Conservation (phyloP, 495 filamentous ascomycete genomes). For the Hypoxylon trugodes region DNA sequence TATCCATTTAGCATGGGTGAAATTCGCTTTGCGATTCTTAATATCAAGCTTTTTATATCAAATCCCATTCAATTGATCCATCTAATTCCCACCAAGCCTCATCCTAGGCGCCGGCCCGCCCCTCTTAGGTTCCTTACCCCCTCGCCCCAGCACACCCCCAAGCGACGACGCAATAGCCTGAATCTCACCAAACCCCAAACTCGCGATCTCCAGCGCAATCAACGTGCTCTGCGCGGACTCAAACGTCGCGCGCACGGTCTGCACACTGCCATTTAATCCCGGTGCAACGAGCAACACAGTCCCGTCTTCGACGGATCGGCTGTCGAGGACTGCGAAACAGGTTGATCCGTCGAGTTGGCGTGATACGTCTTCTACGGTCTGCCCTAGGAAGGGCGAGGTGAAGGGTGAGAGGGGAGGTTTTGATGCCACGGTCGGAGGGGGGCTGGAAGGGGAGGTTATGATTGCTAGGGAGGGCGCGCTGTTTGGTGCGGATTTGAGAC, state of each 20-base stretch:
- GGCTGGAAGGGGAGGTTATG: neutral
- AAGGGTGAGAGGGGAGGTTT: neutral
- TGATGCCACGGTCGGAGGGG: neutral
- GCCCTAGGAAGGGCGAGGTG: constrained; percentile 1
- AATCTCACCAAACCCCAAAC: constrained; percentile 13
- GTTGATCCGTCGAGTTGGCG: neutral
- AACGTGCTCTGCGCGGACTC: constrained; percentile 5
- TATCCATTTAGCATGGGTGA: neutral
- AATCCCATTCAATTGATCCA: too few relatives aligned
- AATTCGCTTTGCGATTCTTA: neutral
- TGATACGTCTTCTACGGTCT: constrained; percentile 3
- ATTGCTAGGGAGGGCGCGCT: constrained; percentile 17
- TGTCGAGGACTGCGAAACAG: constrained; percentile 17
- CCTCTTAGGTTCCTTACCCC: neutral
- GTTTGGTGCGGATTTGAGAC: constrained; percentile 1
- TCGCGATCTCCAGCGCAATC: neutral
- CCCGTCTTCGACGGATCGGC: constrained; percentile 9
- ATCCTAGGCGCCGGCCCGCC: constrained; percentile 5
- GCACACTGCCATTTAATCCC: neutral
- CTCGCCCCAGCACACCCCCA: constrained; percentile 13
- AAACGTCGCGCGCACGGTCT: constrained; percentile 12
- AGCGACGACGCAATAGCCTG: neutral
- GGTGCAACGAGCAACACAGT: constrained; percentile 1
- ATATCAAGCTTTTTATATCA: neutral
- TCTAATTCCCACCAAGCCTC: constrained; percentile 5